A percentile compares a stretch with the other conserved stretches of the same genome.
These are phyloP conservation scores for Colletotrichum brevisporum DNA, from an alignment of 2,329 filamentous ascomycete genomes.

Conservation along the genomic window DNA sequence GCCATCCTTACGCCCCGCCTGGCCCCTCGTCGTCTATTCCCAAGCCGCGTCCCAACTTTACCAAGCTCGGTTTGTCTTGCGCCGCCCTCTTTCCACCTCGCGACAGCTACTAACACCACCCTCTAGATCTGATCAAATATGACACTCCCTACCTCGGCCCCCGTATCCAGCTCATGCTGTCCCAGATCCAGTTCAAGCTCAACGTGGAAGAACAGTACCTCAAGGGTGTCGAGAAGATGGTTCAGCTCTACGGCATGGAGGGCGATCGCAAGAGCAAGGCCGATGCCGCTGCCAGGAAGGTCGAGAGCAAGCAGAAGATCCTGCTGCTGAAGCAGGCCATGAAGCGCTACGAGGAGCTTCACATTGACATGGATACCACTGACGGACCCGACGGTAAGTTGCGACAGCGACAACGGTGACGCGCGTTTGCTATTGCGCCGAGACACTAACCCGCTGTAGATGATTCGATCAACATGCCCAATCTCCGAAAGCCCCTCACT, in stretches of 20 bases:
- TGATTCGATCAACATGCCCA: conserved; percentile 96
- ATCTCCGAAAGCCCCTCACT: conserved; percentile 94
- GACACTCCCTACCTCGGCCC: conserved; percentile 96
- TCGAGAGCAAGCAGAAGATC: conserved; percentile 99
- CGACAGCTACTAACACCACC: conserved; percentile 27
- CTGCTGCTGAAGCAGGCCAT: conserved; percentile 94
- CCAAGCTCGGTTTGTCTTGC: conserved; percentile 84
- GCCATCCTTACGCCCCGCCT: conserved; percentile 82
- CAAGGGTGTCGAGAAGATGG: conserved; percentile 99
- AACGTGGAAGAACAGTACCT: conserved; percentile 99
- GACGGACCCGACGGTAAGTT: conserved; percentile 83
- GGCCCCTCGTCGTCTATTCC: conserved; percentile 77
- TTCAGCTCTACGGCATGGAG: conserved; percentile 96
- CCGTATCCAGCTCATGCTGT: conserved; percentile 98
- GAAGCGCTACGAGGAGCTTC: conserved; percentile 96
- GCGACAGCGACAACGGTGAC: neutral
- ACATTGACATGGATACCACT: conserved; percentile 88
- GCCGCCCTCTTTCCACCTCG: neutral
- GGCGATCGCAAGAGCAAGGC: conserved; percentile 95
- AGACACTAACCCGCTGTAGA: conserved; percentile 66
- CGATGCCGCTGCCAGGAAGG: conserved; percentile 88
- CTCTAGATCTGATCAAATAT: conserved; percentile 96
- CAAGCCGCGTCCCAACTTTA: conserved; percentile 89
- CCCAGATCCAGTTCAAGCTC: conserved; percentile 98
- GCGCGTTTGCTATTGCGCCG: conserved; percentile 46